phyloP scores from a whole-genome alignment of 2,329 filamentous ascomycete species.

The Colletotrichum salicis region DNA sequence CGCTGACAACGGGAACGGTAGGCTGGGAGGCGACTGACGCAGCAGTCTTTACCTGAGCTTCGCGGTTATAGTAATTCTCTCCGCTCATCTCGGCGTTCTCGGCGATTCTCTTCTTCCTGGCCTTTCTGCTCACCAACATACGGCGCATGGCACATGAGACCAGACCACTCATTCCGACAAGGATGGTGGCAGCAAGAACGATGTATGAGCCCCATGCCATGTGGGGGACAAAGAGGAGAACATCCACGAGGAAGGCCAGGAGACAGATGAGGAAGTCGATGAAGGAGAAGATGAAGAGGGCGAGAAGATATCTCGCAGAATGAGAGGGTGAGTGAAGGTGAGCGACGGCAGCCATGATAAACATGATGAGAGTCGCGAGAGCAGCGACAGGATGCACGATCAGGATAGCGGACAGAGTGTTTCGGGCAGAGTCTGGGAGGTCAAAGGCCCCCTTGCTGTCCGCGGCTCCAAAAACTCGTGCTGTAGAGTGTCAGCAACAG shows the following conservation, averaged over 20 bases:
- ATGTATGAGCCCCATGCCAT: constrained; percentile 95
- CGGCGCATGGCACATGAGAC: constrained; percentile 95
- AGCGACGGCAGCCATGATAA: constrained; percentile 80
- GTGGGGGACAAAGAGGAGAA: constrained; percentile 93
- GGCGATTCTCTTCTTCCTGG: constrained; percentile 89
- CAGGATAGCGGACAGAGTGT: constrained; percentile 84
- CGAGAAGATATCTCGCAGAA: constrained; percentile 87
- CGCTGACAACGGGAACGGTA: constrained; percentile 67
- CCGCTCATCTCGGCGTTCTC: constrained; percentile 98
- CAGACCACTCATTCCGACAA: constrained; percentile 83
- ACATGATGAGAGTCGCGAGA: constrained; percentile 84
- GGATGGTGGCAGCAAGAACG: constrained; percentile 86
- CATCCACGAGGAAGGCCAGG: constrained; percentile 91
- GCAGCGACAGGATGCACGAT: constrained; percentile 94
- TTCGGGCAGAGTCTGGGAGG: constrained; percentile 62
- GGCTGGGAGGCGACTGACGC: constrained; percentile 61
- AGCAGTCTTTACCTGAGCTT: constrained; percentile 64
- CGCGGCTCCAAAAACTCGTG: constrained; percentile 16
- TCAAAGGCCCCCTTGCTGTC: constrained; percentile 62
- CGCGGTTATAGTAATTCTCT: constrained; percentile 85
- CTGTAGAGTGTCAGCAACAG: constrained; percentile 11
- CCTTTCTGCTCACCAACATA: constrained; percentile 89
- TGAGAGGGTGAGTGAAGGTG: constrained; percentile 91
- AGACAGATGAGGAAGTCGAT: constrained; percentile 85
- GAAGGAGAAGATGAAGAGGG: constrained; percentile 86